phyloP scores from a whole-genome alignment of 805 yeast genomes.

The Lachancea kluyveri region DNA sequence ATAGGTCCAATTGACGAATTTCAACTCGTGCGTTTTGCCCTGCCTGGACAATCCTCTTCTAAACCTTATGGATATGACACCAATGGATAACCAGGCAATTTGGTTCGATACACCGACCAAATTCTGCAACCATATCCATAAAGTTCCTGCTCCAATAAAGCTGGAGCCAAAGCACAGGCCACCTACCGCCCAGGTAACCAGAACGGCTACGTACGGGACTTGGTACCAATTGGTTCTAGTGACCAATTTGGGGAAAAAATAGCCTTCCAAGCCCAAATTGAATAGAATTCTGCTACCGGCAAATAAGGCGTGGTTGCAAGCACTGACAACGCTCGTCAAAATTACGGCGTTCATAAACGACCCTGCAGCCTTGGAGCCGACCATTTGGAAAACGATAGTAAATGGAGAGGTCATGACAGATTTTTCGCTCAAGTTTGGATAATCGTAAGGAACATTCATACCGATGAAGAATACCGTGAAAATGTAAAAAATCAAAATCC shows the following conservation, averaged over 20 bases:
- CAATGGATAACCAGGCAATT: conserved; percentile 45
- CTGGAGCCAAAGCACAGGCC: conserved; percentile 33
- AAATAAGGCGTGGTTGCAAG: conserved; percentile 69
- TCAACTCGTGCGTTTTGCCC: conserved; percentile 37
- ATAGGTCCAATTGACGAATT: conserved; percentile 43
- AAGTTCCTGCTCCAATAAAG: conserved; percentile 45
- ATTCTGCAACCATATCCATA: conserved; percentile 51
- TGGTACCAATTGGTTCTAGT: conserved; percentile 37
- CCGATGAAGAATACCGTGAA: conserved; percentile 52
- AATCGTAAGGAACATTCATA: conserved; percentile 52
- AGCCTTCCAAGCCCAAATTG: conserved; percentile 45
- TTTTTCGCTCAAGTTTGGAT: conserved; percentile 35
- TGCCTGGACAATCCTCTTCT: conserved; percentile 40
- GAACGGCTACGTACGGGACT: conserved; percentile 45
- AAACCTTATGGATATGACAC: conserved; percentile 43
- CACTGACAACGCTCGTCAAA: conserved; percentile 65
- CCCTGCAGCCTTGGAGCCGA: conserved; percentile 47
- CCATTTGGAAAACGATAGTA: conserved; percentile 42
- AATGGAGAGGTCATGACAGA: conserved; percentile 38
- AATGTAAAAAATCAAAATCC: conserved; percentile 53
- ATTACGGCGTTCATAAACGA: conserved; percentile 65
- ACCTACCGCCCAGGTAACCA: conserved; percentile 46
- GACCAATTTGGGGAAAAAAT: conserved; percentile 33
- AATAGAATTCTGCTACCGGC: conserved; percentile 64
- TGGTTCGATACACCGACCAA: conserved; percentile 50